Evolutionary conservation across 345 rosid genomes (phyloP).

Genomic region (Orychophragmus violaceus): DNA sequence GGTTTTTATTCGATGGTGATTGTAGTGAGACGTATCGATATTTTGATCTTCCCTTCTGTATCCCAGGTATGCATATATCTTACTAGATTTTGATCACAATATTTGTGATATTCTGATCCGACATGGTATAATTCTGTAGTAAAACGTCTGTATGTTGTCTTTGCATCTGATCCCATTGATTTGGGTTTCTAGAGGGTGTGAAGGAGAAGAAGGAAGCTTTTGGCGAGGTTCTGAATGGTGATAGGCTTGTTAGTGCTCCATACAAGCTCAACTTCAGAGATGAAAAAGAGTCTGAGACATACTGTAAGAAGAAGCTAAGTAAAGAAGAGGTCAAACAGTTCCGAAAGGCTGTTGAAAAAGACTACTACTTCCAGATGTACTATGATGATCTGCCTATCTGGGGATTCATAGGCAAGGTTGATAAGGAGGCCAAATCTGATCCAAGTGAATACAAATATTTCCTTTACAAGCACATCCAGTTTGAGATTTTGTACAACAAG

Average conservation of each 20-base stretch:
- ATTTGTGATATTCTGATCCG: too few species aligned
- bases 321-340: slow-evolving; percentile 58
- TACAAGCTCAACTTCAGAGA: slow-evolving; percentile 66
- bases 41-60: slow-evolving; percentile 76
- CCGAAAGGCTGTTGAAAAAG: slow-evolving; percentile 59
- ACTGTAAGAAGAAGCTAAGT: slow-evolving; percentile 52
- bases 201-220: slow-evolving; percentile 91
- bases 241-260: slow-evolving; percentile 80
- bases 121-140: too few species aligned
- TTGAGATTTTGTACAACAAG: slow-evolving; percentile 64
- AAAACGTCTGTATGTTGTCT: not conserved
- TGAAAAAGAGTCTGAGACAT: slow-evolving; percentile 58
- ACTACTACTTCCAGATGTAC: slow-evolving; percentile 85
- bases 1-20: slow-evolving; percentile 5
- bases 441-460: slow-evolving; percentile 61
- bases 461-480: slow-evolving; percentile 69
- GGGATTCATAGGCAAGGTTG: slow-evolving; percentile 87
- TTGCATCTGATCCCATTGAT: not conserved
- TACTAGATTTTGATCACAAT: not conserved
- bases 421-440: slow-evolving; percentile 56
- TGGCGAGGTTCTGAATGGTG: slow-evolving; percentile 86
- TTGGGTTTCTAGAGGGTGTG: slow-evolving; percentile 38
- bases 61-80: slow-evolving; percentile 41
- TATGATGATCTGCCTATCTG: slow-evolving; percentile 86
- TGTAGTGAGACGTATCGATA: slow-evolving; percentile 85